Evolutionary conservation across 768 basidiomycete species (phyloP), one percentile per base, ranked within the genome.

Genomic region (Tylopilus felleus): DNA sequence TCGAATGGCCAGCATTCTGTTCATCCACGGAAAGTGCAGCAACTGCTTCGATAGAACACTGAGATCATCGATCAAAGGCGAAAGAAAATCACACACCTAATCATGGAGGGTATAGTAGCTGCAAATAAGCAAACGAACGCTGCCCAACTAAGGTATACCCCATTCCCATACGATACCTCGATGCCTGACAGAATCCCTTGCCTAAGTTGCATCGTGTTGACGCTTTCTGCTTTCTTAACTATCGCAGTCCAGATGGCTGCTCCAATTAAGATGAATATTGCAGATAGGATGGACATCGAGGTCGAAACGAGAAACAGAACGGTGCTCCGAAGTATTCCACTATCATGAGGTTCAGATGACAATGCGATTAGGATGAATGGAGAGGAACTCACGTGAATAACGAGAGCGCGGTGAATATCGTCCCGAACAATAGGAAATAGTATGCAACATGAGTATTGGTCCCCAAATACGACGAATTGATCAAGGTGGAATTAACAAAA

Each of bases 221-320:
- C 74, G 16, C 72, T 71, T 62, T 83, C 74, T 1, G 79, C 74
- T 62, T 84, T 86, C 59, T 83, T 80, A 47, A 92, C 76, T 47
- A 90, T 75, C 42, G 83, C 79, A 5, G 90, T 90, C 90, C 90
- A 93, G 55, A 91, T 83, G 42, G 81, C 77, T 16, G 84, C 83
- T 23, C 82, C 87, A 39, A 86, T 81, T 46, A 93, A 75, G 44
- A 90, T 67, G 49, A 89, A 75, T 12, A 87, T 41, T 50, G 80
- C 80, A 28, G 83, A 82, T 17, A 84, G 53, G 47, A 85, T 68
- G 14, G 88, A 80, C 60, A 86, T 79, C 1, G 79, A 67, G 5
- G 86, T 80, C 4, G 90, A 90, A 23, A 83, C 54, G 62, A 90
- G 73, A 66, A 90, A 91, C 8, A 87, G 77, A 17, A 83, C 60